Conservation (phyloP, 2,329 filamentous ascomycete species). For the Aspergillus felis region DNA sequence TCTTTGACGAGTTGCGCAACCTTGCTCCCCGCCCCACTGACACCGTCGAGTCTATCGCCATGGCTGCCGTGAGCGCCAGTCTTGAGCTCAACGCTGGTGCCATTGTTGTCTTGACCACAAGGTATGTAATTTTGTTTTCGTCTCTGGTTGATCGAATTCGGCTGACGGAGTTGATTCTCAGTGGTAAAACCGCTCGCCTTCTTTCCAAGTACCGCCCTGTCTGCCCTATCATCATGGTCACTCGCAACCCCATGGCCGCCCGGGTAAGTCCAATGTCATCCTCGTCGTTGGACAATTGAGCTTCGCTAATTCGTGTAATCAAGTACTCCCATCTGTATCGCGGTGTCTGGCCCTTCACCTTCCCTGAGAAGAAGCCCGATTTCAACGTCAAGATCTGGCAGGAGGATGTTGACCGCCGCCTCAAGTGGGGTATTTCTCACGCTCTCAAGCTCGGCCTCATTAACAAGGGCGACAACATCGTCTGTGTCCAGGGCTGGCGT, state of each 20-base stretch:
- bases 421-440: slow-evolving; percentile 92
- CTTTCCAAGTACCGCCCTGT: slow-evolving; percentile 98
- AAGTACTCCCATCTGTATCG: slow-evolving; percentile 90
- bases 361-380: slow-evolving; percentile 89
- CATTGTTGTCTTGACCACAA: slow-evolving; percentile 94
- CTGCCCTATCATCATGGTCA: slow-evolving; percentile 99
- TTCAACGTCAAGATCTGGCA: slow-evolving; percentile 94
- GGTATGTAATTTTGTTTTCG: slow-evolving; percentile 42
- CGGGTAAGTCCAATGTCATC: slow-evolving; percentile 50
- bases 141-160: slow-evolving; percentile 6
- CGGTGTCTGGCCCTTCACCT: slow-evolving; percentile 96
- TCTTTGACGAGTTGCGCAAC: slow-evolving; percentile 91
- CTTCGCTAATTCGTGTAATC: slow-evolving; percentile 12
- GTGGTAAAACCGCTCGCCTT: slow-evolving; percentile 88
- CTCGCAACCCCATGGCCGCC: slow-evolving; percentile 75
- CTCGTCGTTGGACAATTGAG: background rate
- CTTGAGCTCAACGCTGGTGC: slow-evolving; percentile 94
- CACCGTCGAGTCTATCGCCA: slow-evolving; percentile 90
- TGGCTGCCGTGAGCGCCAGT: slow-evolving; percentile 92
- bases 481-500: slow-evolving; percentile 66
- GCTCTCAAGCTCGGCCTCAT: slow-evolving; percentile 80
- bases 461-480: slow-evolving; percentile 68
- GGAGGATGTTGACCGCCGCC: slow-evolving; percentile 94
- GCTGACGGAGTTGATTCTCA: slow-evolving; percentile 30
- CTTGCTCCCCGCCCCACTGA: slow-evolving; percentile 78